Percentiles rank a stretch among this genome's conserved stretches.
phyloP scores from a whole-genome alignment of 805 yeast genomes.

The Wickerhamia fluorescens region DNA sequence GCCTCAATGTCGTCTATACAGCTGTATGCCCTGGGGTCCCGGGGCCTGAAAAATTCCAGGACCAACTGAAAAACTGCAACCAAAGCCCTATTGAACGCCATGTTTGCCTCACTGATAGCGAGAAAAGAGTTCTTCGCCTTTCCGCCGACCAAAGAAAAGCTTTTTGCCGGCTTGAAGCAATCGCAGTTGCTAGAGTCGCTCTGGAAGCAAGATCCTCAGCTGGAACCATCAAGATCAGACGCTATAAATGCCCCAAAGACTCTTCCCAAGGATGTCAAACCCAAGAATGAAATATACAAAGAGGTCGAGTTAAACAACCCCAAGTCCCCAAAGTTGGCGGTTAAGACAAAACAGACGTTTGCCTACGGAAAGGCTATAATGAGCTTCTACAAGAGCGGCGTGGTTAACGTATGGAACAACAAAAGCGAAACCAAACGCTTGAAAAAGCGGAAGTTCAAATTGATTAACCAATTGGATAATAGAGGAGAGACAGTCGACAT shows the following conservation, averaged over 20 bases:
- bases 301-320: constrained; percentile 16
- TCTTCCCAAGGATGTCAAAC: constrained; percentile 21
- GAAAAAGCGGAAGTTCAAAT: constrained; percentile 12
- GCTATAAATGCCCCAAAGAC: constrained; percentile 23
- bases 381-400: constrained; percentile 52
- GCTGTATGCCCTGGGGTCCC: too few relatives aligned
- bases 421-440: constrained; percentile 12
- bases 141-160: too few relatives aligned
- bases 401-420: constrained; percentile 48
- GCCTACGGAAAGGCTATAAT: constrained; percentile 41
- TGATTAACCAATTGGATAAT: constrained; percentile 13
- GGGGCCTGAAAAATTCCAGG: too few relatives aligned
- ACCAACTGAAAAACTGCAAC: too few relatives aligned
- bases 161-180: constrained; percentile 7
- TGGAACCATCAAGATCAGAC: too few relatives aligned
- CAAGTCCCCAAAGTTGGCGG: constrained; percentile 7
- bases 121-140: too few relatives aligned
- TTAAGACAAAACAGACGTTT: constrained; percentile 31
- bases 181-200: constrained; percentile 11
- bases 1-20: too few relatives aligned
- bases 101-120: too few relatives aligned
- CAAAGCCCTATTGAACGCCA: too few relatives aligned
- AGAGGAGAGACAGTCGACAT: constrained; percentile 19
- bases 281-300: constrained; percentile 20
- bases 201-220: too few relatives aligned